These are phyloP conservation scores for Clonostachys rhizophaga DNA, from an alignment of 2,329 filamentous ascomycete genomes.

Conservation along the genomic window DNA sequence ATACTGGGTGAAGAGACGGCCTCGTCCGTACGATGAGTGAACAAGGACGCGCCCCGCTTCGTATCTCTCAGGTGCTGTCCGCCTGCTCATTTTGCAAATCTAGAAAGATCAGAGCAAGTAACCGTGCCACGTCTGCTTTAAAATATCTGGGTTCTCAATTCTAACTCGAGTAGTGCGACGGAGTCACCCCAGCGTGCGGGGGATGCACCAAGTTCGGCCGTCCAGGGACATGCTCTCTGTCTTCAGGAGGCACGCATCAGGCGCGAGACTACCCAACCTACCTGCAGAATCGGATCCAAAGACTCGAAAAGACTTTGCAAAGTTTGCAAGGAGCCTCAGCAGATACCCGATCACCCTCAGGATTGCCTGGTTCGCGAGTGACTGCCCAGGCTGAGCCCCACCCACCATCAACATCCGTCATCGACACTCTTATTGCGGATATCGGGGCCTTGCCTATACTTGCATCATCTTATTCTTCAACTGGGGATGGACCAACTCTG, in stretches of 20 bases:
- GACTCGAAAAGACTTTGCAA: slow-evolving; percentile 5
- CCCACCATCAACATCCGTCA: background rate
- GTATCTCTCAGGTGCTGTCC: slow-evolving; percentile 12
- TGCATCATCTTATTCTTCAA: slow-evolving; percentile 6
- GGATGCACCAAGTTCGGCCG: slow-evolving; percentile 13
- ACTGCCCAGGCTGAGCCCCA: no score
- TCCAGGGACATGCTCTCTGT: slow-evolving; percentile 10
- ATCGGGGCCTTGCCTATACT: slow-evolving; percentile 13
- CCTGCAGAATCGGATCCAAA: slow-evolving; percentile 8
- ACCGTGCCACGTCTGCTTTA: background rate
- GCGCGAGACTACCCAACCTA: slow-evolving; percentile 12
- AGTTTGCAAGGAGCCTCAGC: background rate
- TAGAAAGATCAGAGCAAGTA: slow-evolving; percentile 11
- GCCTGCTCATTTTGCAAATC: slow-evolving; percentile 14
- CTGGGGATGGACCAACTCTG: slow-evolving; percentile 7
- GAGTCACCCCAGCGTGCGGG: slow-evolving; percentile 9
- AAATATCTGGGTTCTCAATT: background rate
- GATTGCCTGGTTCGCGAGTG: no score
- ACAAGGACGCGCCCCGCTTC: slow-evolving; percentile 1
- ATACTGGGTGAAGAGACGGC: no score
- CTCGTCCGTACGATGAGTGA: no score
- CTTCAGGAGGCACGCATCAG: slow-evolving; percentile 2
- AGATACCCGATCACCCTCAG: background rate
- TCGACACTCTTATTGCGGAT: slow-evolving; percentile 13
- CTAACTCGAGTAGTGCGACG: slow-evolving; percentile 7